Percentiles rank a stretch among this genome's conserved stretches.
Conservation (phyloP, 2,329 filamentous ascomycete genomes). For the Paraphaeosphaeria sporulosa region DNA sequence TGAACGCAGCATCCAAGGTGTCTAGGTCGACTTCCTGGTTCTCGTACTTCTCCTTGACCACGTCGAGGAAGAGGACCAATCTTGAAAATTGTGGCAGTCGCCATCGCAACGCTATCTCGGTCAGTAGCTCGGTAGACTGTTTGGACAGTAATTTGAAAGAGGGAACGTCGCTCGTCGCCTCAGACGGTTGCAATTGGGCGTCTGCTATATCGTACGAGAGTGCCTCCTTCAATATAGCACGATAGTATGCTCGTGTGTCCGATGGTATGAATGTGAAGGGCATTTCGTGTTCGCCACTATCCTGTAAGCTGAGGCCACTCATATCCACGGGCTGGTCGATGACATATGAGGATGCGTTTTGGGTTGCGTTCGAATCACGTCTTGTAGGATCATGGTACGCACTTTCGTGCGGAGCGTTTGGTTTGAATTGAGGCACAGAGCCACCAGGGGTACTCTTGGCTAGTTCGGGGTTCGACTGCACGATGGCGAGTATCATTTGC, state of each 20-base stretch:
- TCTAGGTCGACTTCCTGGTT: slow-evolving; percentile 81
- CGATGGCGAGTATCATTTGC: slow-evolving; percentile 90
- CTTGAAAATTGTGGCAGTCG: slow-evolving; percentile 84
- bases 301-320: slow-evolving; percentile 68
- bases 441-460: slow-evolving; percentile 74
- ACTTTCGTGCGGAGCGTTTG: slow-evolving; percentile 50
- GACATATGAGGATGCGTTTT: slow-evolving; percentile 59
- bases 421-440: slow-evolving; percentile 65
- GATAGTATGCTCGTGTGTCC: slow-evolving; percentile 83
- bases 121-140: slow-evolving; percentile 80
- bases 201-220: slow-evolving; percentile 69
- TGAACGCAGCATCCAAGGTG: slow-evolving; percentile 83
- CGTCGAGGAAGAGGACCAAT: slow-evolving; percentile 82
- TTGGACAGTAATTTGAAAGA: slow-evolving; percentile 70
- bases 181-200: slow-evolving; percentile 58
- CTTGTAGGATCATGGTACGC: slow-evolving; percentile 57
- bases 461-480: slow-evolving; percentile 84
- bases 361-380: slow-evolving; percentile 55
- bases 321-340: slow-evolving; percentile 75
- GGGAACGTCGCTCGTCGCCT: slow-evolving; percentile 56
- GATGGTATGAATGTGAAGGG: slow-evolving; percentile 89
- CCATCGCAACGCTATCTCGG: slow-evolving; percentile 88
- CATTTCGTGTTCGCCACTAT: slow-evolving; percentile 61
- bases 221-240: slow-evolving; percentile 79
- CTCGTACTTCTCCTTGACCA: slow-evolving; percentile 82